A percentile compares a stretch with the other conserved stretches of the same genome.
Evolutionary conservation across 176 grass and related monocot species (phyloP).

Genomic region (Hsuehochloa calcarea): DNA sequence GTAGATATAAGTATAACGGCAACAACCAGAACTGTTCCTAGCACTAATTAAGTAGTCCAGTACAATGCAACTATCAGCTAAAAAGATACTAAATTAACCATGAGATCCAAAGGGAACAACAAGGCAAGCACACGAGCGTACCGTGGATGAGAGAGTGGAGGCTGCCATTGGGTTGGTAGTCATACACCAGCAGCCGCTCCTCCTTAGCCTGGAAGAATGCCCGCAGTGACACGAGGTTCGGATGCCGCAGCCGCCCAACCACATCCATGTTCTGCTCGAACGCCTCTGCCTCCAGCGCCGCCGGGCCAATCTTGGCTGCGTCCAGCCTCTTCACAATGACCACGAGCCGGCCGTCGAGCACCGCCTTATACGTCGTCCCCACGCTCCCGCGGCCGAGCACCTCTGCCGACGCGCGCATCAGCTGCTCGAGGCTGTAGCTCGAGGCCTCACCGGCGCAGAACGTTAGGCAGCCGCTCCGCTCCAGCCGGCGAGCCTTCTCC

Average conservation of each 20-base stretch:
- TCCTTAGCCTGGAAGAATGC: conserved; percentile 97
- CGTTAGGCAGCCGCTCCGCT: conserved; percentile 72
- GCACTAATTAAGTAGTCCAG: background rate
- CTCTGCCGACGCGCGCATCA: conserved; percentile 92
- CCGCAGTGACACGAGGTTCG: conserved; percentile 73
- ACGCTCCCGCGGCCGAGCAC: conserved; percentile 83
- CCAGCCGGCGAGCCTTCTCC: conserved; percentile 75
- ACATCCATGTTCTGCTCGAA: conserved; percentile 96
- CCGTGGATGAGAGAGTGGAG: conserved; percentile 81
- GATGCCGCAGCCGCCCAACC: conserved; percentile 80
- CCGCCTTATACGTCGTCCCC: conserved; percentile 90
- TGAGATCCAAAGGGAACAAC: background rate
- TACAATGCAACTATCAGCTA: background rate
- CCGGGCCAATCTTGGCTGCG: conserved; percentile 57
- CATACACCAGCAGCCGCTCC: conserved; percentile 91
- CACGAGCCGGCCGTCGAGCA: conserved; percentile 59
- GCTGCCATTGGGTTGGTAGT: conserved; percentile 94
- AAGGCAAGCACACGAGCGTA: conserved; percentile 9
- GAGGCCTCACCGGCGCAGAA: conserved; percentile 85
- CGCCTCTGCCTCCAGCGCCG: conserved; percentile 49
- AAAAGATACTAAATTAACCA: background rate
- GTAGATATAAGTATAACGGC: background rate
- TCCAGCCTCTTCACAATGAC: conserved; percentile 93
- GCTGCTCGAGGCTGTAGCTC: conserved; percentile 79
- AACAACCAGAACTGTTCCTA: background rate